Evolutionary conservation across 2,329 filamentous ascomycete genomes (phyloP), one percentile per base, ranked within the genome.

Genomic region (Aureobasidium sp.): DNA sequence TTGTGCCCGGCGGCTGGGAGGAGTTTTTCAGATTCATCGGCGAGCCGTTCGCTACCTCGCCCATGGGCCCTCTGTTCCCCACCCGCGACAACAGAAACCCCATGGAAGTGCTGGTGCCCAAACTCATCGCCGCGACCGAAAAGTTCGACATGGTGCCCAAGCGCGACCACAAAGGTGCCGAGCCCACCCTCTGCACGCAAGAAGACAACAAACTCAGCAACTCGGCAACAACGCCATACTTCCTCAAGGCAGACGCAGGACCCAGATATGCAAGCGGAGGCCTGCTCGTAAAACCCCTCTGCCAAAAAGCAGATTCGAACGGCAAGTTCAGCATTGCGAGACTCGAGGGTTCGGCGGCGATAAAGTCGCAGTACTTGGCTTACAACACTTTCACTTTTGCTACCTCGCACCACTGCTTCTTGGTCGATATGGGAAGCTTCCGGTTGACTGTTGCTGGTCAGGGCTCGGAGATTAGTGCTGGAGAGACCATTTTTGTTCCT

Each of bases 21-120:
- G 82, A 85, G 66, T 85, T 85, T 73, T 85, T 85, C 73, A 77
- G 82, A 55, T 80, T 82, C 67, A 77, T 85, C 8, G 77, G 77
- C 31, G 82, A 85, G 68, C 73, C 79, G 0, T 84, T 80, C 62
- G 25, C 25, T 25, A 20, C 34, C 20, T 65, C 72, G 3, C 67
- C 69, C 1, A 58, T 65, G 22, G 61, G 61, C 14, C 66, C 79
- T 0, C 65, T 84, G 20, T 76, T 81, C 17, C 82, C 82, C 0
- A 78, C 82, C 56, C 70, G 73, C 39, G 82, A 85, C 67, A 67
- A 77, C n/a, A 78, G 82, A 1, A 79, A 83, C 65, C 71, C 82
- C 2, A 77, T 77, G 48, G 74, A 78, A 27, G 70, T 80, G 0
- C 67, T 84, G 36, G 78, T 84, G 27, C 81, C 80, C 17, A 84